A percentile compares a stretch with the other conserved stretches of the same genome.
Evolutionary conservation across 441 rosid genomes (phyloP).

Genomic region (Gossypium lobatum): DNA sequence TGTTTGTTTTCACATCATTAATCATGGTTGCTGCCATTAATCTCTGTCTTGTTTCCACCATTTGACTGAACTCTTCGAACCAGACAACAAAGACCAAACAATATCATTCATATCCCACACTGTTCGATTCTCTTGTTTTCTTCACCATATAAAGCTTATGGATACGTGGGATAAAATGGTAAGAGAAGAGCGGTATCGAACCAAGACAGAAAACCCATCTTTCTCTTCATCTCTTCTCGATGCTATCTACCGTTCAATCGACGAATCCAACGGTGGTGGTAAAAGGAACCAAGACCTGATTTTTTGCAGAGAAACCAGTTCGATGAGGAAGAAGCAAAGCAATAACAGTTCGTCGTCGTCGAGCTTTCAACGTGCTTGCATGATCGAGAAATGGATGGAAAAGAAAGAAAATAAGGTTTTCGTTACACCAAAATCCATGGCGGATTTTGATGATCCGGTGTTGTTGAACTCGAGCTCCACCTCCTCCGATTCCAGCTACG

Average conservation of each 20-base stretch:
- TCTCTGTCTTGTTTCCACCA: slow-evolving; percentile 7
- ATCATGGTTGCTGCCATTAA: slow-evolving; percentile 27
- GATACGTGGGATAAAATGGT: slow-evolving; percentile 36
- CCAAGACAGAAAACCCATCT: slow-evolving; percentile 37
- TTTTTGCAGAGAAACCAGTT: slow-evolving; percentile 20
- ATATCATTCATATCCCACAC: slow-evolving; percentile 30
- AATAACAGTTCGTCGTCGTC: background rate
- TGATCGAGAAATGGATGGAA: slow-evolving; percentile 31
- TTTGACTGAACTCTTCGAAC: slow-evolving; percentile 19
- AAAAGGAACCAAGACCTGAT: slow-evolving; percentile 19
- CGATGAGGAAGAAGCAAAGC: slow-evolving; percentile 26
- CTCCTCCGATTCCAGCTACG: slow-evolving; percentile 49
- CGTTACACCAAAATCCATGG: slow-evolving; percentile 26
- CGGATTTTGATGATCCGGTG: slow-evolving; percentile 6
- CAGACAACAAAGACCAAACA: slow-evolving; percentile 26
- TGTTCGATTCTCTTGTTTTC: slow-evolving; percentile 16
- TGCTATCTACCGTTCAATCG: slow-evolving; percentile 64
- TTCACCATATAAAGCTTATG: slow-evolving; percentile 25
- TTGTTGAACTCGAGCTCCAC: slow-evolving; percentile 39
- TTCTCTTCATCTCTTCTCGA: slow-evolving; percentile 73
- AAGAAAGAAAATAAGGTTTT: slow-evolving; percentile 21
- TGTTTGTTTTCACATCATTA: slow-evolving; percentile 20
- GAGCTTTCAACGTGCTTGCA: slow-evolving; percentile 17
- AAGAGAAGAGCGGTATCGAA: slow-evolving; percentile 20
- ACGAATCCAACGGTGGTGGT: slow-evolving; percentile 24